phyloP scores from a whole-genome alignment of 2,329 filamentous ascomycete genomes.

The Apiospora marii region DNA sequence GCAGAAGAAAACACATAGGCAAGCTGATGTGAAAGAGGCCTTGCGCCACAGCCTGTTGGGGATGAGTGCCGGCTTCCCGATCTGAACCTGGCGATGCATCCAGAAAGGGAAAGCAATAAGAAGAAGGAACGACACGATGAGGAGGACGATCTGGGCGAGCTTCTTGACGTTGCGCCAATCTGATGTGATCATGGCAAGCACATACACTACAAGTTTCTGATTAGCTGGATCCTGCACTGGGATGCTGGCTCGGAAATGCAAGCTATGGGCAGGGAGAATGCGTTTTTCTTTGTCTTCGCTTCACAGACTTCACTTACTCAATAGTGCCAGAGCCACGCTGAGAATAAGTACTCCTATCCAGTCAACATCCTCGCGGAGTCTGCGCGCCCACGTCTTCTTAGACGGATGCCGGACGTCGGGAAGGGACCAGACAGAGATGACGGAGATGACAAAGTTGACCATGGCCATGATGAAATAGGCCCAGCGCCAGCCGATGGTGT shows the following conservation, averaged over 20 bases:
- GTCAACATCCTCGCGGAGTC: slow-evolving; percentile 54
- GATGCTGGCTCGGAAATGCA: neutral
- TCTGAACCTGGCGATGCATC: slow-evolving; percentile 35
- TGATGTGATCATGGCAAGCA: slow-evolving; percentile 54
- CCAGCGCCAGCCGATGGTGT: slow-evolving; percentile 57
- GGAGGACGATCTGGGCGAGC: slow-evolving; percentile 48
- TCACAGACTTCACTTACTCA: neutral
- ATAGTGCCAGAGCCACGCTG: slow-evolving; percentile 9
- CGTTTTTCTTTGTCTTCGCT: neutral
- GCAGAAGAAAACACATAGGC: slow-evolving; percentile 52
- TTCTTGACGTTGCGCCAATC: slow-evolving; percentile 46
- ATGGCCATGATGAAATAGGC: slow-evolving; percentile 51
- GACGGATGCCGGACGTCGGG: slow-evolving; percentile 37
- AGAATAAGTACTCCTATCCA: slow-evolving; percentile 49
- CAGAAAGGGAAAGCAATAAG: slow-evolving; percentile 56
- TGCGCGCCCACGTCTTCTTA: slow-evolving; percentile 38
- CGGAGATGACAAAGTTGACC: slow-evolving; percentile 47
- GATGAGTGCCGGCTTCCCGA: slow-evolving; percentile 53
- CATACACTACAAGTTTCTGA: slow-evolving; percentile 47
- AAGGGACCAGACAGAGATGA: slow-evolving; percentile 47
- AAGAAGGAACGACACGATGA: slow-evolving; percentile 49
- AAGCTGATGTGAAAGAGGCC: slow-evolving; percentile 57
- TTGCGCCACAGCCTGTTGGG: slow-evolving; percentile 67
- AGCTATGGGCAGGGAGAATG: neutral
- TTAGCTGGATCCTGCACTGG: neutral